Evolutionary conservation across 805 yeast genomes (phyloP).

Genomic region (Saccharomycopsis microspora): DNA sequence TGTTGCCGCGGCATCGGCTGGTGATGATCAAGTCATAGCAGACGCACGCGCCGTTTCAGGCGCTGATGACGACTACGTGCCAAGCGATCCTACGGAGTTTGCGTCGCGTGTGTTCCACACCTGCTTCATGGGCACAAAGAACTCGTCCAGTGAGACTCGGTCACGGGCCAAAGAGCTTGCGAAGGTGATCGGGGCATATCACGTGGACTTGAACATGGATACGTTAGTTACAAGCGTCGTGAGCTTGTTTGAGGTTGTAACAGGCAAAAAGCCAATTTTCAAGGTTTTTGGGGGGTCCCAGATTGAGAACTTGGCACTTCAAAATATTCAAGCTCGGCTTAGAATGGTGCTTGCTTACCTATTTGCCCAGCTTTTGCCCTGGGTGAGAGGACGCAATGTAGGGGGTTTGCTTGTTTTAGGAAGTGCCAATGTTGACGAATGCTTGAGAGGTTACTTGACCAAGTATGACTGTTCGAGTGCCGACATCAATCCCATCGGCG

Average conservation of each 20-base stretch:
- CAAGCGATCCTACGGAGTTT: constrained; percentile 64
- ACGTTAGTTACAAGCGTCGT: constrained; percentile 63
- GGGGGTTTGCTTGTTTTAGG: constrained; percentile 85
- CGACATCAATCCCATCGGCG: constrained; percentile 98
- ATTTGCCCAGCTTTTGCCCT: constrained; percentile 90
- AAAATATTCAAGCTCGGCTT: constrained; percentile 91
- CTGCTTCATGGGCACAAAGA: constrained; percentile 90
- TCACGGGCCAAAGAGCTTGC: constrained; percentile 71
- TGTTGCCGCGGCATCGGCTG: constrained; percentile 51
- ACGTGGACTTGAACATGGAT: constrained; percentile 89
- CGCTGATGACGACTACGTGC: constrained; percentile 42
- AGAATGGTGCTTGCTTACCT: constrained; percentile 91
- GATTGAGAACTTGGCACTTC: constrained; percentile 87
- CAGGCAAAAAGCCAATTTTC: constrained; percentile 82
- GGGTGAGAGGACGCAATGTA: constrained; percentile 67
- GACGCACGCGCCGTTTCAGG: constrained; percentile 68
- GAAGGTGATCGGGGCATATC: constrained; percentile 71
- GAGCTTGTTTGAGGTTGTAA: constrained; percentile 71
- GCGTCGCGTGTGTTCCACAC: constrained; percentile 75
- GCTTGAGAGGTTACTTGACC: constrained; percentile 88
- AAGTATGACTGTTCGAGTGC: constrained; percentile 97
- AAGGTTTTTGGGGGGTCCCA: constrained; percentile 90
- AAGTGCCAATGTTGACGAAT: constrained; percentile 95
- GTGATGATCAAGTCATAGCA: constrained; percentile 60
- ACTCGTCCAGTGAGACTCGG: constrained; percentile 84